Conservation (phyloP, 495 filamentous ascomycete species). For the Xylaria sp. region DNA sequence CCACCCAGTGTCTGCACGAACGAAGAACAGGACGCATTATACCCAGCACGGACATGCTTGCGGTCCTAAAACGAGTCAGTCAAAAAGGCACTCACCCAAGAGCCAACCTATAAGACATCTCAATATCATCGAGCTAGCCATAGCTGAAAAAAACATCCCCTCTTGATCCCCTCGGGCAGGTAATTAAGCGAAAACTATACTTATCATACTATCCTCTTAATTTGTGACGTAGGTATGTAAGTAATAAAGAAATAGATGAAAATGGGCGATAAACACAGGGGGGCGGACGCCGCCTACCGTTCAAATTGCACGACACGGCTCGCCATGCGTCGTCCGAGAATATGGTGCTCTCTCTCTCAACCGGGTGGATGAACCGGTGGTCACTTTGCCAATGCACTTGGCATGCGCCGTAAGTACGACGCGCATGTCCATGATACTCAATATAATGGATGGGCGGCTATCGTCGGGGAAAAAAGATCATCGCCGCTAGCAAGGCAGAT, state of each 20-base stretch:
- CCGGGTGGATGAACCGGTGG: background rate
- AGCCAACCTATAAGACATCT: background rate
- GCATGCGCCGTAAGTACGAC: background rate
- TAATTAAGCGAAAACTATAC: background rate
- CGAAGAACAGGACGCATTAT: background rate
- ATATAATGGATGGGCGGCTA: slow-evolving; percentile 15
- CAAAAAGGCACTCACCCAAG: background rate
- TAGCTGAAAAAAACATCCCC: background rate
- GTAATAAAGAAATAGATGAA: background rate
- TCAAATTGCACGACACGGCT: background rate
- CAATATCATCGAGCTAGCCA: background rate
- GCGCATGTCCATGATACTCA: background rate
- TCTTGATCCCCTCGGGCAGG: background rate
- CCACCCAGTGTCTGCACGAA: too few relatives aligned
- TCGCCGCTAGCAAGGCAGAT: background rate
- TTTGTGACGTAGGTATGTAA: background rate
- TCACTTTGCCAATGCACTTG: background rate
- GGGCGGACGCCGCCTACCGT: background rate
- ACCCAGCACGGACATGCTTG: background rate
- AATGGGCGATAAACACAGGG: background rate
- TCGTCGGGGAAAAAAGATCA: background rate
- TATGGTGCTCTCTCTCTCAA: background rate
- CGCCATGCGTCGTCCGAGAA: background rate
- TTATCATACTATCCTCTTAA: background rate
- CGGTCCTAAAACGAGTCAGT: background rate